Conservation (phyloP, 1,284 basidiomycete species). For the Pseudozyma flocculosa region DNA sequence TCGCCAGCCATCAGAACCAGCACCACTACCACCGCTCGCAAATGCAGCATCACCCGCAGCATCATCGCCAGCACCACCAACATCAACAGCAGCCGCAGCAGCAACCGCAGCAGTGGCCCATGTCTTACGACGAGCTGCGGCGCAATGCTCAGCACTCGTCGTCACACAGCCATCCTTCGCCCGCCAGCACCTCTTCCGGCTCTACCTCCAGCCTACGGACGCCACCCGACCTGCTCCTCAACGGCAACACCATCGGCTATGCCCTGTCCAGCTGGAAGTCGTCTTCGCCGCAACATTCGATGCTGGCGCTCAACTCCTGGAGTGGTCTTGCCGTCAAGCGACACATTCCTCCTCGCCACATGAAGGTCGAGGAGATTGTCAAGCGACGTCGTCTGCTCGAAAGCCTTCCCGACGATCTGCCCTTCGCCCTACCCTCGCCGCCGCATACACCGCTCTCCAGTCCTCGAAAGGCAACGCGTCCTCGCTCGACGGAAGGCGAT, state of each 20-base stretch:
- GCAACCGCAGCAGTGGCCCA: background rate
- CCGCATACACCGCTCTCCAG: no score
- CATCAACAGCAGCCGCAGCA: constrained; percentile 1
- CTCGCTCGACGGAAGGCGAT: no score
- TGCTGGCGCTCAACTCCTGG: constrained; percentile 20
- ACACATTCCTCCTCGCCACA: background rate
- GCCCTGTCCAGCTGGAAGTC: background rate
- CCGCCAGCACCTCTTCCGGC: constrained; percentile 5
- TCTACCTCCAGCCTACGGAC: constrained; percentile 31
- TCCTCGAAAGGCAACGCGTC: no score
- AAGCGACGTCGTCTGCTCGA: no score
- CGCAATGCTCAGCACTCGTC: no score
- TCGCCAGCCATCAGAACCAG: no score
- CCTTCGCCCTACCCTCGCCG: no score
- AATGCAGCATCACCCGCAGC: no score
- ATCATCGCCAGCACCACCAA: constrained; percentile 3
- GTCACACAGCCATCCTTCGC: constrained; percentile 2
- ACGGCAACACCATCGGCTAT: constrained; percentile 16
- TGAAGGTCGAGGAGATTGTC: constrained; percentile 9
- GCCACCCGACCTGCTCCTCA: constrained; percentile 41
- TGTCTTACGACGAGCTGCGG: no score
- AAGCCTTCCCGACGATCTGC: no score
- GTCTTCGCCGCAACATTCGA: constrained; percentile 1
- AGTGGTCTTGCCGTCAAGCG: constrained; percentile 16
- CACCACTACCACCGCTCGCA: no score